Evolutionary conservation across 768 basidiomycete species (phyloP), one percentile per base, ranked within the genome.

Genomic region (Fomitopsis pulvina): DNA sequence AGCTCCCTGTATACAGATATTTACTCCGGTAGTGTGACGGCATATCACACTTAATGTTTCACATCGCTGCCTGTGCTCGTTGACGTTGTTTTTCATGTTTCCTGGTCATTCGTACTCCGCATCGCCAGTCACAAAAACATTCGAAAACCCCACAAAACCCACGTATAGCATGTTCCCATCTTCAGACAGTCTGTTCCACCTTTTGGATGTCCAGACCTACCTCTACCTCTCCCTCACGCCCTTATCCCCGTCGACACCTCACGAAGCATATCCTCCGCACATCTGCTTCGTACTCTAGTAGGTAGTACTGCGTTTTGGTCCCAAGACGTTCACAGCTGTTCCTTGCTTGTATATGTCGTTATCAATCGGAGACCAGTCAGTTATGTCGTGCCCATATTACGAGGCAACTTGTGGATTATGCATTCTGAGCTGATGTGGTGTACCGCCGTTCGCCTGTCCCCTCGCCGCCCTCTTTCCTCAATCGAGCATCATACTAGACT

Each of bases 121-220:
- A 68, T 68, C 45, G 51, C 50, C 49, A 68, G 62, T 56, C 58
- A 70, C 69, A 79, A 80, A 80, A 79, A 80, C 66, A 77, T 66
- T 55, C 60, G 57, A 64, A 62, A 64, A 46, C 55, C 55, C 5
- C 14, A 57, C 58, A 62, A 66, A 65, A 67, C 66, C 66, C 69
- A 61, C 69, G 63, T 63, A 52, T 52, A 50, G 34, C 52, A 53
- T 58, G 64, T 57, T 57, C 54, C 34, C 34, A 37, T 52, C 45
- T 55, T 59, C 51, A 57, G 62, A 54, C 53, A 41, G 41, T 51
- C 47, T 42, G 44, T 52, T 52, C 50, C 41, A 46, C 37, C 58
- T 53, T 48, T 54, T 50, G 38, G 64, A 43, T 55, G 50, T 60
- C 60, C 58, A 65, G 48, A 52, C 53, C 57, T 57, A 53, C 47